Evolutionary conservation across 495 filamentous ascomycete species (phyloP).

Genomic region (Paragyromitra xinjiangensis): DNA sequence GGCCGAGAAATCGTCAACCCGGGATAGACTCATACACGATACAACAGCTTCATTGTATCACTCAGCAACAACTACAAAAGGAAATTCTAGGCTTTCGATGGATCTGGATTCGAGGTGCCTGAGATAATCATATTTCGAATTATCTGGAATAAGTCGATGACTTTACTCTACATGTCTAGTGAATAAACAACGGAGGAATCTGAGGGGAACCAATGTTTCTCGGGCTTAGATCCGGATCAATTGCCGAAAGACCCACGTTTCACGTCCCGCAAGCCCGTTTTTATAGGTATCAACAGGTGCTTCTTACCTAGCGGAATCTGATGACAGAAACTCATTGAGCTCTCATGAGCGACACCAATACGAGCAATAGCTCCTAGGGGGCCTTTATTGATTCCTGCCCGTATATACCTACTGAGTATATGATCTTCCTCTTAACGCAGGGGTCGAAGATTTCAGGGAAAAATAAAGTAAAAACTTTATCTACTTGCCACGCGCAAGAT

Average conservation of each 20-base stretch:
- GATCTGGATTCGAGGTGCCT: background rate
- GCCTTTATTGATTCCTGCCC: background rate
- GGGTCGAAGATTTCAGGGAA: background rate
- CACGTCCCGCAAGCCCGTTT: constrained; percentile 37
- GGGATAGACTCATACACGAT: background rate
- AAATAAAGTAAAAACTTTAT: background rate
- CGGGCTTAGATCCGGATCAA: constrained; percentile 33
- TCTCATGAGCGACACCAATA: background rate
- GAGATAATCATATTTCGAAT: constrained; percentile 21
- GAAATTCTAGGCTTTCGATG: constrained; percentile 38
- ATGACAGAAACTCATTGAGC: background rate
- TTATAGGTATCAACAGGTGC: constrained; percentile 15
- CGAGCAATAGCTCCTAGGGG: background rate
- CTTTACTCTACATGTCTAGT: constrained; percentile 25
- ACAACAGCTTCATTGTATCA: constrained; percentile 16
- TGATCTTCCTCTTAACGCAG: constrained; percentile 8
- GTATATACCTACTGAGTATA: background rate
- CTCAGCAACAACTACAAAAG: constrained; percentile 31
- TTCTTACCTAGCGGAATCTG: constrained; percentile 15
- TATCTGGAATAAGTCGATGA: constrained; percentile 30
- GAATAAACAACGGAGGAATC: constrained; percentile 10
- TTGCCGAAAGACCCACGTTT: constrained; percentile 40
- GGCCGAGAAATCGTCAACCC: constrained; percentile 29
- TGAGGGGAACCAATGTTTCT: constrained; percentile 17
- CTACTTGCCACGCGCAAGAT: background rate